Evolutionary conservation across 2,329 filamentous ascomycete species (phyloP), one percentile per base, ranked within the genome.

Genomic region (Pestalotiopsis sp.): DNA sequence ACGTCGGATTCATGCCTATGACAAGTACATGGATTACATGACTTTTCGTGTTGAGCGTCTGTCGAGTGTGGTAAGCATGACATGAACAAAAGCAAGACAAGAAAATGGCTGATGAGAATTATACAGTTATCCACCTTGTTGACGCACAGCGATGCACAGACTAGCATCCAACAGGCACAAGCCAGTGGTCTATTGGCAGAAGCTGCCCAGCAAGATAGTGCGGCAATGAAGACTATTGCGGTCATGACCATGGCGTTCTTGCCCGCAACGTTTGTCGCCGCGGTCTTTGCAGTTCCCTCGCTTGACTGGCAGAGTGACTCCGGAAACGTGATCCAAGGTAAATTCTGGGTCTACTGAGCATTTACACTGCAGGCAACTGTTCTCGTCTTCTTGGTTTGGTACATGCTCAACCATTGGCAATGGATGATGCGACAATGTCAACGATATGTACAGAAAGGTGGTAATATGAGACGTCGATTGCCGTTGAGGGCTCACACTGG

Each of bases 141-240:
- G 25, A 64, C 61, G 5, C 61, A 64, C 9, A 64, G 39, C 17
- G 61, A 64, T 52, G 61, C 61, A 2, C n/a, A 49, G 39, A 64
- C 39, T 13, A 64, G 61, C 9, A 64, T 64, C 14, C 31, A 64
- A 3, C 39, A 45, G 38, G 38, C 61, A 12, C 3, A 66, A 6
- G 52, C 56, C 23, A 69, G 63, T 20, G 31, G 38, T 31, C 39
- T 61, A 3, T 60, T 73, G 56, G 71, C 73, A 7, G 69, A 69
- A 38, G 73, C 74, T 36, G 61, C 73, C 4, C 76, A 75, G 65
- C 69, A 73, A 41, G 78, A 80, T 65, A 79, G 77, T 66, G 72
- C 75, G 2, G 76, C 76, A 11, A 79, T 80, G 77, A 77, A 78
- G 49, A 77, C 76, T 5, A 75, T 80, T 20, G 75, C 79, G 3